These are phyloP conservation scores for Cladosporium phlei DNA, from an alignment of 2,329 filamentous ascomycete species.

Conservation along the genomic window DNA sequence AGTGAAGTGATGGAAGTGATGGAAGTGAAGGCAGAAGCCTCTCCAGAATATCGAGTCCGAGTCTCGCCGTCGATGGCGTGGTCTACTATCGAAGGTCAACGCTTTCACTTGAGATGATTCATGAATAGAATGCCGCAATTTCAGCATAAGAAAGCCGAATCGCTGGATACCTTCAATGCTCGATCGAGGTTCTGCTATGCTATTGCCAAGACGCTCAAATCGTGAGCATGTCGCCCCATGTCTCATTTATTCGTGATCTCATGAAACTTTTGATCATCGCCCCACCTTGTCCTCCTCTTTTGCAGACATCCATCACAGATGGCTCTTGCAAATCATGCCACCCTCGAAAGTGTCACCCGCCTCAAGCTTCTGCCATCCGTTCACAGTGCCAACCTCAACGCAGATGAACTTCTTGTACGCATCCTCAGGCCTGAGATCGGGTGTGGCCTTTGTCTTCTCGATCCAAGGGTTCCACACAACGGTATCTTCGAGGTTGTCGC, in stretches of 20 bases:
- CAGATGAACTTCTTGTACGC: conserved; percentile 93
- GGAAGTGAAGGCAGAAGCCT: no score
- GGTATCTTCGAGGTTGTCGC: conserved; percentile 80
- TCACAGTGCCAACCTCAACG: conserved; percentile 82
- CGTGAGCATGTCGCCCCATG: not conserved
- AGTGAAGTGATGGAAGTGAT: not conserved
- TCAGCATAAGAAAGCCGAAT: not conserved
- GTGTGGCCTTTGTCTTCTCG: conserved; percentile 75
- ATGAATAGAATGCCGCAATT: not conserved
- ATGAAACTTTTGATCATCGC: not conserved
- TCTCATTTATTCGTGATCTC: conserved; percentile 1
- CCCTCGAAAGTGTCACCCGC: conserved; percentile 67
- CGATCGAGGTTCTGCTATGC: not conserved
- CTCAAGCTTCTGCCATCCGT: conserved; percentile 78
- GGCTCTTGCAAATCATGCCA: conserved; percentile 49
- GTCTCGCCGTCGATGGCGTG: no score
- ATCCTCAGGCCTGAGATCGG: conserved; percentile 82
- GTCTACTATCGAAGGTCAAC: no score
- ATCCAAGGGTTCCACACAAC: conserved; percentile 98
- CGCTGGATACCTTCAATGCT: not conserved
- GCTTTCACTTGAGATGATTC: not conserved
- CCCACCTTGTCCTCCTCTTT: not conserved
- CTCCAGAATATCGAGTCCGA: no score
- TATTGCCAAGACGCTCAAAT: not conserved
- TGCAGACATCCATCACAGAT: conserved; percentile 18